Conservation (phyloP, 805 yeast genomes). For the Kregervanrija delftensis region DNA sequence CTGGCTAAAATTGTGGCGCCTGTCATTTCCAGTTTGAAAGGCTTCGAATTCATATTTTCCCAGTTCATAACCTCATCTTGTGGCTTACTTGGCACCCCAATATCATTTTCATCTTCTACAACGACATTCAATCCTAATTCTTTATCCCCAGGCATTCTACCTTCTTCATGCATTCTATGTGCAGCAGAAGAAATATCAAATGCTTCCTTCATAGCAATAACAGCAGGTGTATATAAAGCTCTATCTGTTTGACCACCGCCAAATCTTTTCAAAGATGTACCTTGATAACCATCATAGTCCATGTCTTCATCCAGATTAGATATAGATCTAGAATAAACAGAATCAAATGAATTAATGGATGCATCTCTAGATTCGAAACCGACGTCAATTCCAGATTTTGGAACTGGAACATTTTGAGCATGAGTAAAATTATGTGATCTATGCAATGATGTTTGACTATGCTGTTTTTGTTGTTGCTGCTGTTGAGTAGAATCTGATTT, state of each 20-base stretch:
- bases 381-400: too few species aligned
- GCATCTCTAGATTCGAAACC: too few species aligned
- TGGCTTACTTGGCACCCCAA: background rate
- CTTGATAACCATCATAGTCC: background rate
- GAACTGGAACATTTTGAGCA: too few species aligned
- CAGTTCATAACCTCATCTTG: background rate
- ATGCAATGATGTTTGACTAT: conserved; percentile 1
- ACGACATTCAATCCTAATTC: conserved; percentile 3
- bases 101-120: conserved; percentile 9
- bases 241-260: conserved; percentile 6
- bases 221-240: conserved; percentile 47
- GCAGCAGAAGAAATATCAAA: conserved; percentile 58
- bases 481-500: conserved; percentile 26
- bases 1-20: conserved; percentile 51
- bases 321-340: conserved; percentile 10
- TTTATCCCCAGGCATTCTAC: conserved; percentile 12
- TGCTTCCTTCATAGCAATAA: conserved; percentile 52
- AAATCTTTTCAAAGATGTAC: too few species aligned
- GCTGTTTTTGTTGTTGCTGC: conserved; percentile 13
- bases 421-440: too few species aligned
- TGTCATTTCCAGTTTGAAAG: conserved; percentile 40
- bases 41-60: conserved; percentile 8
- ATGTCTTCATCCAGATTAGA: conserved; percentile 6
- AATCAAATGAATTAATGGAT: background rate
- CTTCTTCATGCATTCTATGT: conserved; percentile 51